Base-by-base conservation (phyloP, 768 basidiomycete genomes). In the Glaciozyma antarctica region DNA sequence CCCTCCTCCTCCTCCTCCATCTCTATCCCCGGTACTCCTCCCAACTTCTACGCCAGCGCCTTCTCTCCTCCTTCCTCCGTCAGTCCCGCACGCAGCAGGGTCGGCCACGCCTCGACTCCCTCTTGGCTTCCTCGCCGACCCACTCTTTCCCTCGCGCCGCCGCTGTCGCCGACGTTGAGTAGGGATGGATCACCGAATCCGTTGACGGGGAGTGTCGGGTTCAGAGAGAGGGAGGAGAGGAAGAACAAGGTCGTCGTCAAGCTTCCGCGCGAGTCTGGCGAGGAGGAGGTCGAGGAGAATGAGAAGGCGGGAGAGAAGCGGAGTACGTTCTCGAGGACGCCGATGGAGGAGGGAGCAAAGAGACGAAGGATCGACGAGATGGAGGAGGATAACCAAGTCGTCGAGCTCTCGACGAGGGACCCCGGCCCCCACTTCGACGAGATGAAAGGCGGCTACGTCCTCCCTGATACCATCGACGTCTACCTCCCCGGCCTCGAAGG, bases 241-340 rank as follows among this genome's bases (percentile, higher is more conserved):
- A 60, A 57, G 52, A 59, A 41, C 21, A 69, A 61, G 64, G 13
- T 69, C 21, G 34, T 65, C 12, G 68, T 69, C 19, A 32, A 34
- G 8, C 0, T 69, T 5, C 64, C 68, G 47, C 26, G 32, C 10
- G 67, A 60, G 43, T 19, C 13, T 1, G 8, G 15, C 32, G 22
- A 41, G 21, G 43, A 52, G 3, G 51, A 49, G 19, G n/a, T 1
- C 6, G 49, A 34, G 10, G 56, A 22, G 13, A 52, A 30, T 10
- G 43, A 26, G n/a, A 19, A 24, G 53, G 10, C 41, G 57, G 34
- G 38, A 1, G 3, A 48, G 34, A 51, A 9, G 47, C 30, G 38
- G 32, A 59, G 56, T n/a, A 30, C 19, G 10, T 38, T 56, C 2
- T 1, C 1, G 8, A 30, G 61, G 1, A 4, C 0, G 13, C 68